Evolutionary conservation across 139 green algal species (phyloP), one percentile per base, ranked within the genome.

Genomic region (Monoraphidium neglectum): DNA sequence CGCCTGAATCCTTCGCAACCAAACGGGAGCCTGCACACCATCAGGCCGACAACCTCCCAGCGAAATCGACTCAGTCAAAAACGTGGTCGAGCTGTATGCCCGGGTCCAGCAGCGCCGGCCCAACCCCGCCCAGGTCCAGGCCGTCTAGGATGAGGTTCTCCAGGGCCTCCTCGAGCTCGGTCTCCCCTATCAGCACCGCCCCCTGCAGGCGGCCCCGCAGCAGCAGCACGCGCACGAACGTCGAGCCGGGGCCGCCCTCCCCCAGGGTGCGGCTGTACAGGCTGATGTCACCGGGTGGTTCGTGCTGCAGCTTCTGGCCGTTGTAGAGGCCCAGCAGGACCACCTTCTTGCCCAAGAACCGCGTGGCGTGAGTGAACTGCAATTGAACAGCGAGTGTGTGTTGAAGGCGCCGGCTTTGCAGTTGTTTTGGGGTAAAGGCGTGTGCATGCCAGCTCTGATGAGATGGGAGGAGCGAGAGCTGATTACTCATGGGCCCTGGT

Each of bases 321-420:
- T 97, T 97, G 90, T 97, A 98, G 13, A 87, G 74, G 0, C 93
- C 93, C 64, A 98, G 74, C 53, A 98, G 84, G 30, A 98, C 88
- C 3, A 95, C 92, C 81, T 95, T 95, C 57, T 78, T 64, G n/a
- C 90, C 92, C 23, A 93, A 77, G 74, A 98, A 97, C 18, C 77
- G 73, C 0, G 93, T 98, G 1, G 87, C 87, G 68, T 98, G 93
- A 8, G 91, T 93, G 82, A 97, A 98, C 57, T 83, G 77, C 26
- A 16, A n/a, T 51, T 51, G 8, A 12, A 12, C 8, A 51, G 43
- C 8, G 43, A 12, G 43, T 51, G 8, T 21, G 43, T 51, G 43
- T 8, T 12, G 43, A 12, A 51, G 43, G 43, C 12, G 43, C 8
- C 8, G 43, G 43, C 43, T 8, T 51, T 51, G 43, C 8, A 12